Conservation (phyloP, 2,329 filamentous ascomycete genomes). For the Sordariomycetes sp. region DNA sequence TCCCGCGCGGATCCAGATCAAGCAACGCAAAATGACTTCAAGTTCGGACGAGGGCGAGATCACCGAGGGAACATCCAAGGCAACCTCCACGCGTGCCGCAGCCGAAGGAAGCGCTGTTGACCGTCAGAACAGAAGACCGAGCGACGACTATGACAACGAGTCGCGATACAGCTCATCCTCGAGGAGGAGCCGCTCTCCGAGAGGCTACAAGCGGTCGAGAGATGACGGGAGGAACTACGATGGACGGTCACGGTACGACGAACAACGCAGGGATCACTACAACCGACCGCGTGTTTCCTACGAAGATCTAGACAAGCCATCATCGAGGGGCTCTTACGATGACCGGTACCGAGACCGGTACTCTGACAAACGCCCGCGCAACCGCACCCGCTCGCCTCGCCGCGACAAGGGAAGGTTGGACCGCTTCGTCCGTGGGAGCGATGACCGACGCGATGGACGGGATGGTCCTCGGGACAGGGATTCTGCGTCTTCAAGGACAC, state of each 20-base stretch:
- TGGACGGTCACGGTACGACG: slow-evolving; percentile 56
- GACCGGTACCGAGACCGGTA: slow-evolving; percentile 30
- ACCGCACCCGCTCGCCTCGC: slow-evolving; percentile 44
- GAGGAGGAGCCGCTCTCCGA: slow-evolving; percentile 49
- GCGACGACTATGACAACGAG: slow-evolving; percentile 41
- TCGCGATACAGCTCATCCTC: slow-evolving; percentile 30
- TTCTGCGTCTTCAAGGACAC: slow-evolving; percentile 49
- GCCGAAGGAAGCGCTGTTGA: slow-evolving; percentile 79
- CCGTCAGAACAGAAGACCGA: slow-evolving; percentile 77
- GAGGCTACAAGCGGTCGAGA: slow-evolving; percentile 57
- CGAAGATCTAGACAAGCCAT: slow-evolving; percentile 47
- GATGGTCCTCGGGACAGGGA: slow-evolving; percentile 26
- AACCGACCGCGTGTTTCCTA: slow-evolving; percentile 40
- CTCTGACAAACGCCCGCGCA: slow-evolving; percentile 44
- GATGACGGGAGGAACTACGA: slow-evolving; percentile 53
- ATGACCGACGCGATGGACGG: slow-evolving; percentile 12
- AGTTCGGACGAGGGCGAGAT: slow-evolving; percentile 87
- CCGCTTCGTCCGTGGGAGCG: slow-evolving; percentile 19
- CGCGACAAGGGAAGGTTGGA: slow-evolving; percentile 22
- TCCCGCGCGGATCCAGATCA: slow-evolving; percentile 10
- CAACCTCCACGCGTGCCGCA: slow-evolving; percentile 64
- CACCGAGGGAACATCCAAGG: slow-evolving; percentile 66
- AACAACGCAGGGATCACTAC: slow-evolving; percentile 35
- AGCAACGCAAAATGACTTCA: slow-evolving; percentile 23
- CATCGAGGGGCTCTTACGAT: slow-evolving; percentile 26